Evolutionary conservation across 345 rosid genomes (phyloP).

Genomic region (Bretschneidera sinensis): DNA sequence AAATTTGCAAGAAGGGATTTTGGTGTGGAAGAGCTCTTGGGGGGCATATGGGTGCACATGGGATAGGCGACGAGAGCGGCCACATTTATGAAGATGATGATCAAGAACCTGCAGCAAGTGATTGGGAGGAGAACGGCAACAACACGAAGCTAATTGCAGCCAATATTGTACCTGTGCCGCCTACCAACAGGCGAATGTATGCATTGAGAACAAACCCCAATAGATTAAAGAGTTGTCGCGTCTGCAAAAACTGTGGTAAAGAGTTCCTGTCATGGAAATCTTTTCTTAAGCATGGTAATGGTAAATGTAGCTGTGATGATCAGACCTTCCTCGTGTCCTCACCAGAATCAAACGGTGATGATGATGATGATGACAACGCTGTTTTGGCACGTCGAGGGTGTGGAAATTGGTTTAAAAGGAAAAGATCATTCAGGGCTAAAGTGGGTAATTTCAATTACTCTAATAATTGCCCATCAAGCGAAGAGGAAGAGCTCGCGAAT

Average conservation of each 20-base stretch:
- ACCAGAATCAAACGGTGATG: slow-evolving; percentile 32
- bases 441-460: slow-evolving; percentile 31
- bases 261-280: slow-evolving; percentile 82
- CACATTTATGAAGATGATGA: slow-evolving; percentile 65
- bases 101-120: slow-evolving; percentile 48
- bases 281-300: slow-evolving; percentile 69
- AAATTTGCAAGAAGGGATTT: no score
- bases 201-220: slow-evolving; percentile 55
- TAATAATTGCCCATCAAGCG: slow-evolving; percentile 44
- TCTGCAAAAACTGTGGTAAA: slow-evolving; percentile 70
- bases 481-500: slow-evolving; percentile 94
- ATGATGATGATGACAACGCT: slow-evolving; percentile 42
- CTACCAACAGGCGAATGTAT: slow-evolving; percentile 56
- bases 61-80: no score
- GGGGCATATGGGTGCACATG: no score
- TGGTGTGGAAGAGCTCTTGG: no score
- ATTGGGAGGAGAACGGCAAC: slow-evolving; percentile 51
- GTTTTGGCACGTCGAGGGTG: slow-evolving; percentile 23
- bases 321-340: slow-evolving; percentile 44
- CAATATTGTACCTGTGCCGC: no score
- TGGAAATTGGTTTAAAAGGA: slow-evolving; percentile 57
- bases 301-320: slow-evolving; percentile 53
- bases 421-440: slow-evolving; percentile 50
- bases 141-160: slow-evolving; percentile 25
- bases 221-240: no score